Conservation (phyloP, 768 basidiomycete genomes). For the Leccinum olivaceopallidum region DNA sequence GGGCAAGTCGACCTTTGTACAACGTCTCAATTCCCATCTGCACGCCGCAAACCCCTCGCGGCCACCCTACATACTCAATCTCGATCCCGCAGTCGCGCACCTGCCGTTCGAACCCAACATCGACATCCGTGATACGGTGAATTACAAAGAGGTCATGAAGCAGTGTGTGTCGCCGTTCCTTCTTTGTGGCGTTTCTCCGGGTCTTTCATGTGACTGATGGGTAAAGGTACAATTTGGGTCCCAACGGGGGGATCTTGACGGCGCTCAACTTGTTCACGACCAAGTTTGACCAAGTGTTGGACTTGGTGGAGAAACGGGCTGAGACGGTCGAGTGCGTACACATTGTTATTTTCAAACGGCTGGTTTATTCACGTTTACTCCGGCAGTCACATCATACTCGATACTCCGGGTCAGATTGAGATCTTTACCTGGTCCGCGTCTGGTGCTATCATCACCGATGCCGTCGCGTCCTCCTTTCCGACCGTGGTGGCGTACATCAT, state of each 20-base stretch:
- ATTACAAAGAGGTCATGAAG: conserved; percentile 99
- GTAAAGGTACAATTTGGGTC: conserved; percentile 92
- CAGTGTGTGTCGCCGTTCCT: conserved; percentile 69
- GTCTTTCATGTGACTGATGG: conserved; percentile 16
- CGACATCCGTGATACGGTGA: conserved; percentile 96
- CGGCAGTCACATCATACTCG: conserved; percentile 85
- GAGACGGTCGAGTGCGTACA: conserved; percentile 80
- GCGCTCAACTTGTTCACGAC: conserved; percentile 98
- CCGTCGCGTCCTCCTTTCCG: conserved; percentile 89
- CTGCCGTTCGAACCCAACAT: conserved; percentile 96
- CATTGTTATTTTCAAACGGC: neutral
- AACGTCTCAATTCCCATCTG: conserved; percentile 90
- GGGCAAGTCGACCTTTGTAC: conserved; percentile 97
- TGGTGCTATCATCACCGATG: conserved; percentile 97
- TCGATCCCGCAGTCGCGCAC: conserved; percentile 93
- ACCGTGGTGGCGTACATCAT: conserved; percentile 96
- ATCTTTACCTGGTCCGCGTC: conserved; percentile 99
- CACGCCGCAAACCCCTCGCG: conserved; percentile 61
- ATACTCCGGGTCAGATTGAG: conserved; percentile 99
- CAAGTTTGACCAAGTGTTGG: conserved; percentile 96
- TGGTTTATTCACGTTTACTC: neutral
- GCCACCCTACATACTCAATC: conserved; percentile 96
- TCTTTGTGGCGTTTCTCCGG: conserved; percentile 8
- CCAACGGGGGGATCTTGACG: conserved; percentile 97
- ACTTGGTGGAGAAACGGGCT: conserved; percentile 87